phyloP scores from a whole-genome alignment of 306 rosid species.

The Amphicarpaea edgeworthii region DNA sequence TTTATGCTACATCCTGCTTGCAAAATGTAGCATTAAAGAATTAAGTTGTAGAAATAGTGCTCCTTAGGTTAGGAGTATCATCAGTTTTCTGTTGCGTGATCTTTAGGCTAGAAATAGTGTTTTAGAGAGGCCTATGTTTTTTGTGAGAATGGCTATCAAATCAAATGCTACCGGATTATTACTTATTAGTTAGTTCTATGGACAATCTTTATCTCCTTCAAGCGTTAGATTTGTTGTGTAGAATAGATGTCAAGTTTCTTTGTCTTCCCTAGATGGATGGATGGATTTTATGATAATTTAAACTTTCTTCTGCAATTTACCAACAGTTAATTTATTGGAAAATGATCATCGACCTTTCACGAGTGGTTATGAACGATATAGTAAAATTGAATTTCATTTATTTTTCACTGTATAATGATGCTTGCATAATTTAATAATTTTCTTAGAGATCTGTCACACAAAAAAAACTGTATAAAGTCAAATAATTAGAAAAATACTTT shows the following conservation, averaged over 20 bases:
- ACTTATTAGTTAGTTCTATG: background rate
- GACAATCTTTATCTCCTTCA: background rate
- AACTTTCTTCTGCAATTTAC: background rate
- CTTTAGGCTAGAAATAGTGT: conserved; percentile 25
- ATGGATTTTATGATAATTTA: background rate
- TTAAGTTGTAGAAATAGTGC: conserved; percentile 36
- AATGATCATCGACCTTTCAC: background rate
- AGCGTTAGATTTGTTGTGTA: background rate
- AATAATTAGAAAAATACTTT: background rate
- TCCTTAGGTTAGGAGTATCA: conserved; percentile 31
- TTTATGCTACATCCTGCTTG: conserved; percentile 39
- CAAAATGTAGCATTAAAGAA: conserved; percentile 30
- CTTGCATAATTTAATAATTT: background rate
- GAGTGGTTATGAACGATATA: too few species aligned
- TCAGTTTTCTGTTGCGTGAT: conserved; percentile 22
- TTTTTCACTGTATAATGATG: background rate
- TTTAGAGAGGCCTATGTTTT: conserved; percentile 44
- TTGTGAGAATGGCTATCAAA: conserved; percentile 43
- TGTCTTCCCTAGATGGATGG: background rate
- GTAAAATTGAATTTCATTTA: background rate
- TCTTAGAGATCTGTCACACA: background rate
- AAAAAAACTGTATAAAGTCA: background rate
- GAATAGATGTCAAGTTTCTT: background rate
- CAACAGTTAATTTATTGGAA: background rate
- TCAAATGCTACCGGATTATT: background rate